Conservation (phyloP, 2,329 filamentous ascomycete species). For the Exophiala phaeomuriformis region DNA sequence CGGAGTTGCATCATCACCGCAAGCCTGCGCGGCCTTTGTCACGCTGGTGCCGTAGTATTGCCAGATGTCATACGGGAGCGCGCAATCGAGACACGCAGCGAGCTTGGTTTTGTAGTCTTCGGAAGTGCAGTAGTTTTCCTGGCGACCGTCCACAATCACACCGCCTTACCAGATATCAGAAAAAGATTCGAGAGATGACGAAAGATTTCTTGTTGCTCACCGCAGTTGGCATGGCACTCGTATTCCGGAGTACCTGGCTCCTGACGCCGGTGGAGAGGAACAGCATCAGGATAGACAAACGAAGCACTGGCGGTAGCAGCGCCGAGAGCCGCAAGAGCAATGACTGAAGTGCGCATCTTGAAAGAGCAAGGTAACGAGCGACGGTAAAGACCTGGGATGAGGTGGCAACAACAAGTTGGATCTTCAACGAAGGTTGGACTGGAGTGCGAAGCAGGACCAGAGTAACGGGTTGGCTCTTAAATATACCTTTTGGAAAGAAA, state of each 20-base stretch:
- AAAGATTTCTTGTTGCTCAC: constrained; percentile 21
- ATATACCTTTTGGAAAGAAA: neutral
- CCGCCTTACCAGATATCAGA: constrained; percentile 21
- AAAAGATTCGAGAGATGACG: neutral
- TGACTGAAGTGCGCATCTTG: constrained; percentile 14
- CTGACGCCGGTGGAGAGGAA: constrained; percentile 18
- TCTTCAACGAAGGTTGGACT: neutral
- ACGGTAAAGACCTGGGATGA: neutral
- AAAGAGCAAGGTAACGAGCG: neutral
- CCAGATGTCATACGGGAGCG: constrained; percentile 41
- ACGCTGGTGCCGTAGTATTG: constrained; percentile 38
- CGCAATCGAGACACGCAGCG: constrained; percentile 38
- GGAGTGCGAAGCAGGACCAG: neutral
- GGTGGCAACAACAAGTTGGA: neutral
- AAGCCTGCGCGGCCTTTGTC: constrained; percentile 31
- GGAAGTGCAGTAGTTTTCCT: constrained; percentile 28
- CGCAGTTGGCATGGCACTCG: constrained; percentile 33
- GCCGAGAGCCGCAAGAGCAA: constrained; percentile 6
- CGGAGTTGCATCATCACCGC: constrained; percentile 24
- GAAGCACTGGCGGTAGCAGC: constrained; percentile 7
- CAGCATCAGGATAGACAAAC: constrained; percentile 11
- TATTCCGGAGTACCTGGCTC: constrained; percentile 31
- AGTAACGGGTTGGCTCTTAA: neutral
- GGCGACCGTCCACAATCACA: constrained; percentile 27
- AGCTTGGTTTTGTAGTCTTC: constrained; percentile 29